Evolutionary conservation across 176 grass and related monocot genomes (phyloP), one percentile per base, ranked within the genome.

Genomic region (Coix lacrymajobi): DNA sequence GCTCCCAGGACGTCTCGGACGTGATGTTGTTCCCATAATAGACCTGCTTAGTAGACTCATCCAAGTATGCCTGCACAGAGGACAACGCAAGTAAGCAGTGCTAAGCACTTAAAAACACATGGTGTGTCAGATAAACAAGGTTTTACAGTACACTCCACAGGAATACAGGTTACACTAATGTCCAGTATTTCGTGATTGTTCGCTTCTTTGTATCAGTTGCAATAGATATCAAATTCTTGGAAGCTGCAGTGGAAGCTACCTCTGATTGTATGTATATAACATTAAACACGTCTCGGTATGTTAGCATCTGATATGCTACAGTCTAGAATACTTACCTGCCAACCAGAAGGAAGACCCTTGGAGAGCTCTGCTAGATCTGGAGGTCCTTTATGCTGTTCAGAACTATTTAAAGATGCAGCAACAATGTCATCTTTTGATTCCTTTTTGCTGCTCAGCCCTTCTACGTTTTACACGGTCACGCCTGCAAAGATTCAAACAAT

Each of bases 1-100:
- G 79, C 72, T 64, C 58, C 96, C 96, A 98, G 1, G 79, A 83
- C 29, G 93, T 95, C 79, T 95, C 91, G 3, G 93, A 92, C 7
- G 96, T 88, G 75, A 80, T 70, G 84, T 29, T 91, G 86, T 94
- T 99, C 68, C 93, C 96, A 34, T 94, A 99, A 49, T 99, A 99
- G 37, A 99, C 87, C 66, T 92, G 90, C 69, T 92, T 92, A 2
- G 91, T 87, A 62, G 89, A 89, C 76, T 89, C 91, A 46, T 99
- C 96, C 75, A 92, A 71, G 80, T 92, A 99, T 60, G 83, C 96
- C 96, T 96, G 91, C 16, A n/a, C 51, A 56, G 6, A 40, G 22
- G 54, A 62, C 24, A 29, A 66, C 15, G 10, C 13, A 32, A 73
- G 7, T 78, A 66, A 71, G 32, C 33, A 48, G 56, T 60, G 56